Conservation (phyloP, 306 rosid species). For the Malus fusca region DNA sequence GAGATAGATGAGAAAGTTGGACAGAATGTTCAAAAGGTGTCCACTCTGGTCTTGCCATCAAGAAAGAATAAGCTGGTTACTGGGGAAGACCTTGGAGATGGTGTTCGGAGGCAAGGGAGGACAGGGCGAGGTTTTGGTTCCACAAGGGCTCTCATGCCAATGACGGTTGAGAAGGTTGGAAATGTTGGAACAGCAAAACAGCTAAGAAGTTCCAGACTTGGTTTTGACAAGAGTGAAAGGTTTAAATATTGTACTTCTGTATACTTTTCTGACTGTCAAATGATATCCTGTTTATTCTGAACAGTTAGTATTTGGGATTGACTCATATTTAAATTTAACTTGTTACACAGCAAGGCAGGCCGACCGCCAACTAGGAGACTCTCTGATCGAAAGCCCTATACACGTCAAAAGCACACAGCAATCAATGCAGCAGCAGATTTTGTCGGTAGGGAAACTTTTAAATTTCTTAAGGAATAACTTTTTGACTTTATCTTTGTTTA, state of each 20-base stretch:
- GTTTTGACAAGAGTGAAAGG: slow-evolving; percentile 85
- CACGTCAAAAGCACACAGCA: slow-evolving; percentile 81
- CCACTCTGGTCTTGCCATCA: slow-evolving; percentile 48
- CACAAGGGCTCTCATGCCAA: slow-evolving; percentile 58
- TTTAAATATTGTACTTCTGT: slow-evolving; percentile 25
- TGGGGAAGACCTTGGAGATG: slow-evolving; percentile 92
- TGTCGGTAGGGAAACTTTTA: slow-evolving; percentile 47
- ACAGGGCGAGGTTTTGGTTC: slow-evolving; percentile 66
- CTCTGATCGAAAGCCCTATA: slow-evolving; percentile 85
- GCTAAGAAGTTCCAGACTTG: slow-evolving; percentile 78
- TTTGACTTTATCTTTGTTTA: not conserved
- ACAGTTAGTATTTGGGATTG: slow-evolving; percentile 10
- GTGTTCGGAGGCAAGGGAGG: slow-evolving; percentile 97
- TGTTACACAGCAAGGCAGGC: slow-evolving; percentile 81
- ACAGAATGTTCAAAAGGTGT: slow-evolving; percentile 61
- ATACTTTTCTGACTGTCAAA: slow-evolving; percentile 16
- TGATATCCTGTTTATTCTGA: not conserved
- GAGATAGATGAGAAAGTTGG: slow-evolving; percentile 72
- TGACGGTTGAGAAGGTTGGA: slow-evolving; percentile 69
- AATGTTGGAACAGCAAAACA: slow-evolving; percentile 89
- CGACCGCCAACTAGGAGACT: slow-evolving; percentile 97
- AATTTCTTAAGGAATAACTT: not conserved
- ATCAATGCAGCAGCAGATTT: slow-evolving; percentile 64
- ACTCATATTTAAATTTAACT: slow-evolving; percentile 29
- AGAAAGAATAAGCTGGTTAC: slow-evolving; percentile 69